Conservation (phyloP, 257 asterid species). For the Mitragyna speciosa region DNA sequence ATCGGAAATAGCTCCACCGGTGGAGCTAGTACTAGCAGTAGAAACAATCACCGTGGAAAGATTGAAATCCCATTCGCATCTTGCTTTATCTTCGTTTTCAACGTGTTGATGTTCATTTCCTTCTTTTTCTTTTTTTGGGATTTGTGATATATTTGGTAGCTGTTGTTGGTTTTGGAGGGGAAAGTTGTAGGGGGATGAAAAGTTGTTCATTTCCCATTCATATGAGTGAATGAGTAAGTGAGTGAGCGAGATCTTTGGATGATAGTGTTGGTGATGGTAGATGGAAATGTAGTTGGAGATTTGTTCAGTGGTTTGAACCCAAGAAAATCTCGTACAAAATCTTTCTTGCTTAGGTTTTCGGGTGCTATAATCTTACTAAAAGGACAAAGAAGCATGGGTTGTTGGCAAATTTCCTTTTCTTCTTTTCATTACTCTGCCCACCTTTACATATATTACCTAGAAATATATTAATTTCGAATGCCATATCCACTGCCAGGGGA, state of each 20-base stretch:
- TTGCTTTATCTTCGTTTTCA: slow-evolving; percentile 19
- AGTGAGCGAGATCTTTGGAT: slow-evolving; percentile 26
- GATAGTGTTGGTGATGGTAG: slow-evolving; percentile 29
- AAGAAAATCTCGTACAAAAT: slow-evolving; percentile 19
- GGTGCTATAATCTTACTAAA: background rate
- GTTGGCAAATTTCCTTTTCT: background rate
- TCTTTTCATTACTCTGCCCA: background rate
- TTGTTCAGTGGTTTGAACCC: slow-evolving; percentile 21
- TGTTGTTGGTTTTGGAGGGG: slow-evolving; percentile 6
- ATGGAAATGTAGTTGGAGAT: slow-evolving; percentile 18
- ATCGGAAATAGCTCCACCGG: slow-evolving; percentile 45
- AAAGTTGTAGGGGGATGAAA: slow-evolving; percentile 26
- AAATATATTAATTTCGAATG: background rate
- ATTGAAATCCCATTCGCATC: slow-evolving; percentile 74
- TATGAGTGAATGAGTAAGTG: slow-evolving; percentile 23
- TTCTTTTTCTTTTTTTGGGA: slow-evolving; percentile 15
- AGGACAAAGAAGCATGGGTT: no score
- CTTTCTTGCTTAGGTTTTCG: background rate
- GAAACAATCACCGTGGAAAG: slow-evolving; percentile 67
- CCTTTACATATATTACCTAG: background rate
- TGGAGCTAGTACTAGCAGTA: no score
- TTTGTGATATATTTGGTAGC: background rate
- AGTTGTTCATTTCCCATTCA: slow-evolving; percentile 77
- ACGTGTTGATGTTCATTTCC: slow-evolving; percentile 1
- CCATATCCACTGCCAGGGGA: background rate